Evolutionary conservation across 495 filamentous ascomycete species (phyloP).

Genomic region (Lophiotrema nucula): DNA sequence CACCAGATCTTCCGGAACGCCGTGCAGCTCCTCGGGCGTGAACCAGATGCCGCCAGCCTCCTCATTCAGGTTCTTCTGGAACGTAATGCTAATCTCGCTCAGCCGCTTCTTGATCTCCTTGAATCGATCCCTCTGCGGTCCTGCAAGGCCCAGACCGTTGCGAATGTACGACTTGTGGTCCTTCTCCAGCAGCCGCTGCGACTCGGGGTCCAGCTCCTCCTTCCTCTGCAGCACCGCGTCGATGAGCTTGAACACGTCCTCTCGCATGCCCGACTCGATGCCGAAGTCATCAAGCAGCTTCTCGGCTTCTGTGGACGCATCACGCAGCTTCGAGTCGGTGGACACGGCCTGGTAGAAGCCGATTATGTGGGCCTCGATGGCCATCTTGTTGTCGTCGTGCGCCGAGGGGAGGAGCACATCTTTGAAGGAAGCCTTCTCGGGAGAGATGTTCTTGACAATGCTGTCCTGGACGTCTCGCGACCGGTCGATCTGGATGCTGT

Average conservation of each 20-base stretch:
- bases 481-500: slow-evolving; percentile 52
- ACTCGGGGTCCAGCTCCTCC: slow-evolving; percentile 63
- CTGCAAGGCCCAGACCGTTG: slow-evolving; percentile 61
- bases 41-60: slow-evolving; percentile 69
- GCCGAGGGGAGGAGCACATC: slow-evolving; percentile 48
- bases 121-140: slow-evolving; percentile 62
- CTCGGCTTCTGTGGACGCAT: slow-evolving; percentile 67
- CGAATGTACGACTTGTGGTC: slow-evolving; percentile 65
- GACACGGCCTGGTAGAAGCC: slow-evolving; percentile 52
- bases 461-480: slow-evolving; percentile 71
- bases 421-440: slow-evolving; percentile 50
- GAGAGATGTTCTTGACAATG: slow-evolving; percentile 65
- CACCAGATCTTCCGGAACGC: slow-evolving; percentile 62
- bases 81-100: slow-evolving; percentile 62
- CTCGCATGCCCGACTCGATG: slow-evolving; percentile 66
- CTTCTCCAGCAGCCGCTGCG: slow-evolving; percentile 63
- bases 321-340: slow-evolving; percentile 43
- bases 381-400: slow-evolving; percentile 47
- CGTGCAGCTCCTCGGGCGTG: slow-evolving; percentile 58
- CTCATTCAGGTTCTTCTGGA: slow-evolving; percentile 70
- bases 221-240: slow-evolving; percentile 60
- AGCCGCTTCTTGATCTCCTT: slow-evolving; percentile 72
- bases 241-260: slow-evolving; percentile 64
- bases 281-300: slow-evolving; percentile 66
- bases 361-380: slow-evolving; percentile 44